Conservation (phyloP, 805 yeast genomes). For the Lipomyces spencermartinsiae region DNA sequence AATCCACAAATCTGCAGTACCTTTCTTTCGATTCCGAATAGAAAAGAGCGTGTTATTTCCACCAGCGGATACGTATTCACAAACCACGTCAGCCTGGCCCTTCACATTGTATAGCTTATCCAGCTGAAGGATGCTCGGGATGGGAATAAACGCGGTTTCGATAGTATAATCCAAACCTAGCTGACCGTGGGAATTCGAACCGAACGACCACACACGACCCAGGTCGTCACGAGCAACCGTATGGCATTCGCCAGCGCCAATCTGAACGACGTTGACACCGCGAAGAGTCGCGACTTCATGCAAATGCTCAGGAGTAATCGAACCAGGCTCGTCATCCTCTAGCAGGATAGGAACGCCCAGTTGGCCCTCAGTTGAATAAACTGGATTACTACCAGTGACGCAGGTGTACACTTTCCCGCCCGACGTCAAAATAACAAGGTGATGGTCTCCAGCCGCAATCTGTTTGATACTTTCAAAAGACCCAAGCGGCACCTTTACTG, state of each 20-base stretch:
- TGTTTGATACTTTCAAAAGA: slow-evolving; percentile 60
- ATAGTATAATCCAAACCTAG: slow-evolving; percentile 72
- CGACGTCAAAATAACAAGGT: slow-evolving; percentile 67
- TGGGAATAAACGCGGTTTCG: slow-evolving; percentile 69
- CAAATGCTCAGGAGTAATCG: slow-evolving; percentile 41
- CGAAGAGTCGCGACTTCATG: slow-evolving; percentile 66
- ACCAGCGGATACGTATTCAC: slow-evolving; percentile 68
- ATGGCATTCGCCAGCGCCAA: slow-evolving; percentile 79
- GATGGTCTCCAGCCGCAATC: slow-evolving; percentile 67
- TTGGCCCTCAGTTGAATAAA: slow-evolving; percentile 69
- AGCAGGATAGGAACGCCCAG: slow-evolving; percentile 64
- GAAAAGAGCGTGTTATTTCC: slow-evolving; percentile 66
- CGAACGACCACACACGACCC: slow-evolving; percentile 86
- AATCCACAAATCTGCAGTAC: slow-evolving; percentile 53
- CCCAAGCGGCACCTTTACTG: slow-evolving; percentile 40
- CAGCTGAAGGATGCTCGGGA: slow-evolving; percentile 64
- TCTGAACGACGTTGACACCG: slow-evolving; percentile 56
- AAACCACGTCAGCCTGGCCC: slow-evolving; percentile 51
- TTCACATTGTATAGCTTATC: slow-evolving; percentile 51
- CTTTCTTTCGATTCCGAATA: slow-evolving; percentile 40
- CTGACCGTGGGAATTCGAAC: slow-evolving; percentile 84
- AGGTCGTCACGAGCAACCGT: slow-evolving; percentile 68
- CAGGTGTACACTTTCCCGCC: slow-evolving; percentile 67
- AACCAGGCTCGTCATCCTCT: slow-evolving; percentile 8
- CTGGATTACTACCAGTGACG: slow-evolving; percentile 57